These are phyloP conservation scores for Coemansia sp. DNA, from an alignment of 192 early-diverging fungal genomes.

Conservation along the genomic window DNA sequence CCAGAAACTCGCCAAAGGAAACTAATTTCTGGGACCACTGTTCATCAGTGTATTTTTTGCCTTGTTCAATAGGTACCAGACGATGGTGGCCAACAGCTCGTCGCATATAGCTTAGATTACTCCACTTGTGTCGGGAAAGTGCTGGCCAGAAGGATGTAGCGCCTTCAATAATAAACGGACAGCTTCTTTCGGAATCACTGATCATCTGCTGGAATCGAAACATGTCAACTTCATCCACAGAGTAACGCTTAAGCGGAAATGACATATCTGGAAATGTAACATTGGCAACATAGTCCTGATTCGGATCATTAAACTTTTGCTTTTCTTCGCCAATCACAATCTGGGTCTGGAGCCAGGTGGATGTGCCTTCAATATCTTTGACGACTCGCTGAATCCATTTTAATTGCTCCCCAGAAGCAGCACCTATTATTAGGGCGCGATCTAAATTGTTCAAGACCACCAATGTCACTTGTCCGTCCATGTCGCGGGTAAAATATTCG, in stretches of 20 bases:
- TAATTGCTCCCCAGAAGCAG: conserved; percentile 7
- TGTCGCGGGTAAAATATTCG: background rate
- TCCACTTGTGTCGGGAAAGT: conserved; percentile 56
- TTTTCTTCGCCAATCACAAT: background rate
- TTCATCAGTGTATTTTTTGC: conserved; percentile 72
- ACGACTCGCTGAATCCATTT: conserved; percentile 21
- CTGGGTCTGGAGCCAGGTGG: background rate
- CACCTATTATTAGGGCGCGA: conserved; percentile 15
- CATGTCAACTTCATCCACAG: conserved; percentile 12
- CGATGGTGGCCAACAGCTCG: conserved; percentile 62
- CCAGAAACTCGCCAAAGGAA: conserved; percentile 68
- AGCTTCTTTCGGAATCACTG: background rate
- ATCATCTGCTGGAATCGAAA: conserved; percentile 18
- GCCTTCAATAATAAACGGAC: conserved; percentile 31
- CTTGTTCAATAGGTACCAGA: conserved; percentile 81
- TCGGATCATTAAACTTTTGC: background rate
- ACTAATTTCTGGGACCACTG: conserved; percentile 75
- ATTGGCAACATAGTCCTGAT: background rate
- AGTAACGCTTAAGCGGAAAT: conserved; percentile 7
- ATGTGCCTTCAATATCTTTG: conserved; percentile 10
- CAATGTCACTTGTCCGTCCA: background rate
- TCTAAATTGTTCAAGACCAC: conserved; percentile 23
- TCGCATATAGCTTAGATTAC: conserved; percentile 60
- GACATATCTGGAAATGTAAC: background rate
- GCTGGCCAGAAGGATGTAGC: conserved; percentile 42